A percentile compares a stretch with the other conserved stretches of the same genome.
These are phyloP conservation scores for Lentinula novae-zelandiae DNA, from an alignment of 1,284 basidiomycete genomes.

Conservation along the genomic window DNA sequence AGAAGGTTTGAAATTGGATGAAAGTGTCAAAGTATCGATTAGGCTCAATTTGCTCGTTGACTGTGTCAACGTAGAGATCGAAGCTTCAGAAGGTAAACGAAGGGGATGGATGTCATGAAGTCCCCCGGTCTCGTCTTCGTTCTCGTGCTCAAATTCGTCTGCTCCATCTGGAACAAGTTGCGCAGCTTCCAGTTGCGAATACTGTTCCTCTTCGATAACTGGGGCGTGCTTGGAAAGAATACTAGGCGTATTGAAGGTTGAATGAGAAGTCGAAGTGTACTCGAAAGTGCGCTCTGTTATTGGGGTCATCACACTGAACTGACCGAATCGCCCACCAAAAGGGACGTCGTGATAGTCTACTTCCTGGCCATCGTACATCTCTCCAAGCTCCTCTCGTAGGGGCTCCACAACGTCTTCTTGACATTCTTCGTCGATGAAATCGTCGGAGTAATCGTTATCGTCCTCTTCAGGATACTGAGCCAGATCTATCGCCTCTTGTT, in stretches of 20 bases:
- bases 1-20: conserved; percentile 62
- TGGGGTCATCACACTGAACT: conserved; percentile 89
- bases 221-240: conserved; percentile 25
- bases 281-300: conserved; percentile 92
- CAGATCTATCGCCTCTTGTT: conserved; percentile 1
- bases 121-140: conserved; percentile 20
- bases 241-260: conserved; percentile 38
- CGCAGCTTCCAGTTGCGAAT: conserved; percentile 29
- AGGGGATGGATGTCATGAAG: conserved; percentile 7
- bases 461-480: conserved; percentile 13
- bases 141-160: conserved; percentile 25
- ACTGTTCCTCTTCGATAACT: conserved; percentile 25
- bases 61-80: conserved; percentile 38
- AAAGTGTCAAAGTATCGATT: conserved; percentile 55
- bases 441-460: conserved; percentile 18
- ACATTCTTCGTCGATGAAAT: conserved; percentile 23
- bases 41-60: conserved; percentile 60
- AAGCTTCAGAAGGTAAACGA: conserved; percentile 5
- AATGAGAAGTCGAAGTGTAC: conserved; percentile 51
- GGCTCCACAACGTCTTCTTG: conserved; percentile 29
- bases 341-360: conserved; percentile 45
- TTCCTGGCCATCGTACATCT: conserved; percentile 27
- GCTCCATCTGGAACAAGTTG: conserved; percentile 19
- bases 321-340: conserved; percentile 70
- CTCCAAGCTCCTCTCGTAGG: conserved; percentile 9